A percentile compares a stretch with the other conserved stretches of the same genome.
Evolutionary conservation across 371 early-diverging fungal species (phyloP).

Genomic region (Coemansia sp.): DNA sequence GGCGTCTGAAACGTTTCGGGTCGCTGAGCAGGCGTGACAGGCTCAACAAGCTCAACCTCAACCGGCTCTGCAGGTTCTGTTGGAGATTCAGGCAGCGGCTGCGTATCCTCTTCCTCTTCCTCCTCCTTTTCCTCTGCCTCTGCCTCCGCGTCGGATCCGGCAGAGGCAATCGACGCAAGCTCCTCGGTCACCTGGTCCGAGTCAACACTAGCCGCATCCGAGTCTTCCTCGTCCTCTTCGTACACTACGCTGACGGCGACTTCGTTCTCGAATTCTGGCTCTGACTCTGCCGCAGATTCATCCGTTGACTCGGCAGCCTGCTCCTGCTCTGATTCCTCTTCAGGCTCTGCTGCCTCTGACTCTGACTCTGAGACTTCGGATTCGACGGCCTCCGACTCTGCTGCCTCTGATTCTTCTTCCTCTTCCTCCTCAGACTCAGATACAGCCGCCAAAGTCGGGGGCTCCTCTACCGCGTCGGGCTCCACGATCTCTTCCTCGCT

Average conservation of each 20-base stretch:
- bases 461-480: slow-evolving; percentile 9
- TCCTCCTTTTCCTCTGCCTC: slow-evolving; percentile 10
- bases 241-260: neutral
- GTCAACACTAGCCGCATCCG: slow-evolving; percentile 11
- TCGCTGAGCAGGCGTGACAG: neutral
- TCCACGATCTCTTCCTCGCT: neutral
- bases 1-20: neutral
- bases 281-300: neutral
- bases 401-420: neutral
- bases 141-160: neutral
- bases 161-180: slow-evolving; percentile 22
- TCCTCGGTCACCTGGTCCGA: slow-evolving; percentile 41
- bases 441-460: neutral
- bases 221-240: neutral
- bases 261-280: neutral
- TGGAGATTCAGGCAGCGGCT: slow-evolving; percentile 1
- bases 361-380: slow-evolving; percentile 1
- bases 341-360: slow-evolving; percentile 3
- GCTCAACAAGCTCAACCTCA: neutral
- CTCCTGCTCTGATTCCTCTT: neutral
- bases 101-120: neutral
- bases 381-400: slow-evolving; percentile 6
- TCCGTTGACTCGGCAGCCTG: neutral
- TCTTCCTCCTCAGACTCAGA: neutral
- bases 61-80: neutral